These are phyloP conservation scores for Talaromyces sp. DNA, from an alignment of 2,329 filamentous ascomycete species.

Conservation along the genomic window DNA sequence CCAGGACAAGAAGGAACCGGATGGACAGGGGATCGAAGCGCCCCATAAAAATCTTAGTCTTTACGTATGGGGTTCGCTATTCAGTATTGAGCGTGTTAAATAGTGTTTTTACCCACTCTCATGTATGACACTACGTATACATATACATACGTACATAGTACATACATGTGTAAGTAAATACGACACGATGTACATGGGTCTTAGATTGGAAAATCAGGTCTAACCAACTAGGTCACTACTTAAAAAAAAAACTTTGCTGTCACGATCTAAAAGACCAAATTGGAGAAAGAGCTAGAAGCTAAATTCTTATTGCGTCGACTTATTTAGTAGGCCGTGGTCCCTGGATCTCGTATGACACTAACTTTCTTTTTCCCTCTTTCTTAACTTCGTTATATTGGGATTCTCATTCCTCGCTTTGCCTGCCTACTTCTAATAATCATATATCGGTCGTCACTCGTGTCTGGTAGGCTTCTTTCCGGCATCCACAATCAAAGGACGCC, in stretches of 20 bases:
- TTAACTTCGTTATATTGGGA: conserved; percentile 3
- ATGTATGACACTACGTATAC: neutral
- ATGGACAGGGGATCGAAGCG: neutral
- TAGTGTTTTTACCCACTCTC: neutral
- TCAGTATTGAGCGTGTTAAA: neutral
- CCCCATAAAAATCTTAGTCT: conserved; percentile 6
- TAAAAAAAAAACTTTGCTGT: neutral
- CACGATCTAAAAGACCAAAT: conserved; percentile 2
- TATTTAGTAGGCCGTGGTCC: conserved; percentile 10
- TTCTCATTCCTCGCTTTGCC: neutral
- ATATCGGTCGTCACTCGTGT: neutral
- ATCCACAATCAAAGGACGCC: neutral
- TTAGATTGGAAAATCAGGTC: neutral
- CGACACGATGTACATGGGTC: neutral
- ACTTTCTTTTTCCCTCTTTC: neutral
- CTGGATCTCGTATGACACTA: neutral
- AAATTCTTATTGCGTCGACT: conserved; percentile 4
- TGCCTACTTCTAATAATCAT: neutral
- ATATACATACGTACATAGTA: neutral
- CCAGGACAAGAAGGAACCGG: neutral
- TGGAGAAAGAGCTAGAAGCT: neutral
- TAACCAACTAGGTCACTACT: conserved; percentile 7
- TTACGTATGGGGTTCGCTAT: neutral
- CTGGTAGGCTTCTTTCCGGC: neutral
- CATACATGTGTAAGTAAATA: conserved; percentile 1